Base-by-base conservation (phyloP, 768 basidiomycete genomes). In the Hypholoma fasciculare region DNA sequence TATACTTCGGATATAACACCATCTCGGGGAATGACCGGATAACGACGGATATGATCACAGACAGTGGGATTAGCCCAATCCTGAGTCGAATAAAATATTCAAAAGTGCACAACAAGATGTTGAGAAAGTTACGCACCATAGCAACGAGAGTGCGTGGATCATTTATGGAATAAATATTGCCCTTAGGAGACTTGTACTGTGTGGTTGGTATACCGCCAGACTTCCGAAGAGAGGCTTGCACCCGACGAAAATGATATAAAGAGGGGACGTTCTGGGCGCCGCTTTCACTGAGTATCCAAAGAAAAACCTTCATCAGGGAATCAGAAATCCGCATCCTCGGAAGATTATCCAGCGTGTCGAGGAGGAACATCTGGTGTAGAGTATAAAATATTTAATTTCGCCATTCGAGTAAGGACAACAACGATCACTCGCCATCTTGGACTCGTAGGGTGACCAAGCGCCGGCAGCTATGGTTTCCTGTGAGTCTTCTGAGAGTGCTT, bases 131-230 rank as follows among this genome's bases (percentile, higher is more conserved):
- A 38, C 62, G 54, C 48, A 72, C 68, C 53, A 66, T 68, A 43
- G 67, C 65, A 23, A 73, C 57, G 7, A 70, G 26, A 27, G 57
- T 44, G 11, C 58, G 26, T 14, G 65, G 59, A 60, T 69, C 67
- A 61, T 74, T 74, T 53, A 72, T 63, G 9, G 63, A 74, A 52
- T 63, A 73, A 0, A 43, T 20, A 59, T 72, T 72, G 5, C 70
- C 71, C 47, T 66, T 64, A 3, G 62, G 59, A 26, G 69, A 68
- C 38, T 40, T 60, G 5, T 51, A 57, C 4, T 61, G 57, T 11
- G 59, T 51, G 7, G 68, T 69, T 51, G 58, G 60, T 14, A 69
- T 34, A 34, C 30, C 59, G 1, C 65, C 65, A 16, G 27, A 36
- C 1, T 58, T 44, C 13, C 62, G 62, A 7, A 71, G 52, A 36